Evolutionary conservation across 345 rosid genomes (phyloP).

Genomic region (Turnera subulata): DNA sequence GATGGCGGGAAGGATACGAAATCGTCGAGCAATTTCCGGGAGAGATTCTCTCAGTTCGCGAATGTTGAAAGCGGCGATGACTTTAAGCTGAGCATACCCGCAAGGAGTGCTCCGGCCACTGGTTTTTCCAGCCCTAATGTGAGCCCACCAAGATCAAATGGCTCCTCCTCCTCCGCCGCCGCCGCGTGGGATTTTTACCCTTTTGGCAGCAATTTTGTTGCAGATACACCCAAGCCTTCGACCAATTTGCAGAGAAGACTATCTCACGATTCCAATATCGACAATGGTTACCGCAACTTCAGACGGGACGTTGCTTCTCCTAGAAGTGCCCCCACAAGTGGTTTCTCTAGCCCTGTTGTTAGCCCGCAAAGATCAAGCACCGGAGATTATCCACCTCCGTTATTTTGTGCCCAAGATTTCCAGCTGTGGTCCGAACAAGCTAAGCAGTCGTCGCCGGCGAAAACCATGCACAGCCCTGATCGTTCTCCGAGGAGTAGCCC

Average conservation of each 20-base stretch:
- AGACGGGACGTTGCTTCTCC: slow-evolving; percentile 30
- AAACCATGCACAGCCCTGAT: slow-evolving; percentile 22
- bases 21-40: slow-evolving; percentile 14
- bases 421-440: slow-evolving; percentile 16
- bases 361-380: slow-evolving; percentile 37
- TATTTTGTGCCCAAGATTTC: slow-evolving; percentile 14
- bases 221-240: slow-evolving; percentile 9
- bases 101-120: slow-evolving; percentile 65
- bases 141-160: slow-evolving; percentile 39
- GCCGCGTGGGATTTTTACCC: slow-evolving; percentile 8
- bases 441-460: slow-evolving; percentile 18
- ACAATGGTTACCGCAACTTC: slow-evolving; percentile 22
- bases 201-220: background rate
- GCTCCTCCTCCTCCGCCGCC: too few relatives aligned
- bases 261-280: slow-evolving; percentile 24
- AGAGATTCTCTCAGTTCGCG: slow-evolving; percentile 23
- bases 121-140: slow-evolving; percentile 42
- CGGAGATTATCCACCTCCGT: slow-evolving; percentile 16
- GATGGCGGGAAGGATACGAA: slow-evolving; percentile 16
- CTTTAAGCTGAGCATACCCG: slow-evolving; percentile 30
- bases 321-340: slow-evolving; percentile 56
- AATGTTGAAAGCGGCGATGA: slow-evolving; percentile 20
- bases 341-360: slow-evolving; percentile 42
- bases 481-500: slow-evolving; percentile 42
- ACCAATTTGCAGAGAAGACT: slow-evolving; percentile 26